phyloP scores from a whole-genome alignment of 2,329 filamentous ascomycete species.

The Ophiostoma australiae region DNA sequence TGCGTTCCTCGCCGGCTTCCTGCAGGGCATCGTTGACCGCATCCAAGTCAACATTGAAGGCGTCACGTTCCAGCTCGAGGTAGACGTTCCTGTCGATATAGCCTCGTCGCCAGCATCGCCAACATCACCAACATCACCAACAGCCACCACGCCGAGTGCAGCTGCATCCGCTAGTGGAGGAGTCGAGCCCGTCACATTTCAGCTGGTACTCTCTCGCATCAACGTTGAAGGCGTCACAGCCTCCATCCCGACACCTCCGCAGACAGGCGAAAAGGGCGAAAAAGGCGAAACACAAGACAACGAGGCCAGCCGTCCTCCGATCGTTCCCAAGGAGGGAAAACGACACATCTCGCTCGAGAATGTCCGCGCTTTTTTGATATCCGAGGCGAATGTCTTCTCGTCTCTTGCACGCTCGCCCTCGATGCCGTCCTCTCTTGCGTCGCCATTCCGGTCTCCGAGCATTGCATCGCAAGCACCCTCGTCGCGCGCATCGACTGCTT shows the following conservation, averaged over 20 bases:
- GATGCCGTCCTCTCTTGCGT: conserved; percentile 52
- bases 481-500: background rate
- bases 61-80: conserved; percentile 62
- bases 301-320: conserved; percentile 30
- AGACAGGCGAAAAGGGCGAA: conserved; percentile 6
- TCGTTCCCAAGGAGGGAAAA: conserved; percentile 57
- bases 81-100: conserved; percentile 49
- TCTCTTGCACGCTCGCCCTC: conserved; percentile 54
- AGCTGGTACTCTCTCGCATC: conserved; percentile 60
- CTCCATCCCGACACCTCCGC: background rate
- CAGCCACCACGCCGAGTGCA: background rate
- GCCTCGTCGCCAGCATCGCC: background rate
- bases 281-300: conserved; percentile 23
- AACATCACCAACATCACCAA: background rate
- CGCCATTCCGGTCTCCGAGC: conserved; percentile 37
- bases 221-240: conserved; percentile 62
- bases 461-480: conserved; percentile 18
- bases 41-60: conserved; percentile 61
- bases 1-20: conserved; percentile 63
- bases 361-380: conserved; percentile 61
- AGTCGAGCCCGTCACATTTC: conserved; percentile 56
- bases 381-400: conserved; percentile 62
- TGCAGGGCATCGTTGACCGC: conserved; percentile 70
- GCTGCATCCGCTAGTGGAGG: conserved; percentile 31
- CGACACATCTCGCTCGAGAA: conserved; percentile 59